Evolutionary conservation across 1,284 basidiomycete genomes (phyloP).

Genomic region (Pseudozyma sp.): DNA sequence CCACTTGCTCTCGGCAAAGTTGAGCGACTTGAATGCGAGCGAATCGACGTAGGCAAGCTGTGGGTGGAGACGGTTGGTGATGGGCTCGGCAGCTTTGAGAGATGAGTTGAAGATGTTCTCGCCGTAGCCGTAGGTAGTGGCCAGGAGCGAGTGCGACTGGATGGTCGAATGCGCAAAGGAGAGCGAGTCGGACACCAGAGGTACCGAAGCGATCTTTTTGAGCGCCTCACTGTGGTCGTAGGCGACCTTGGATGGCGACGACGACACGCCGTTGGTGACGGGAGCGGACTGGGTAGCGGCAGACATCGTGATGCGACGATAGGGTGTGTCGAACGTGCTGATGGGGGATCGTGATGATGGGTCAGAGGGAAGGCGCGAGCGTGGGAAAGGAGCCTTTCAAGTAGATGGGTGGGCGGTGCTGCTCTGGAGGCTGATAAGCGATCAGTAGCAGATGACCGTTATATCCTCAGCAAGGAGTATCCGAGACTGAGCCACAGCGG

Average conservation of each 20-base stretch:
- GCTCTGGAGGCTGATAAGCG: neutral
- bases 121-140: constrained; percentile 57
- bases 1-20: constrained; percentile 65
- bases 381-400: neutral
- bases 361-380: neutral
- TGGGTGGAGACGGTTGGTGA: constrained; percentile 58
- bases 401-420: neutral
- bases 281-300: constrained; percentile 50
- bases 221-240: constrained; percentile 56
- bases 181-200: constrained; percentile 61
- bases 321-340: constrained; percentile 4
- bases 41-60: constrained; percentile 63
- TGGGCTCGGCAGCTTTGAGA: constrained; percentile 57
- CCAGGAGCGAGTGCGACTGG: constrained; percentile 56
- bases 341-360: constrained; percentile 1
- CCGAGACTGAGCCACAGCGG: neutral
- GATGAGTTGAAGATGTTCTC: constrained; percentile 53
- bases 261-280: constrained; percentile 33
- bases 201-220: constrained; percentile 56
- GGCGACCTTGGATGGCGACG: constrained; percentile 43
- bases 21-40: constrained; percentile 58
- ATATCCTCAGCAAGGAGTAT: neutral
- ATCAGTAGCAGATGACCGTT: constrained; percentile 5
- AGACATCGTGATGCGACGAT: constrained; percentile 25
- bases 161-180: constrained; percentile 60